A percentile compares a stretch with the other conserved stretches of the same genome.
phyloP scores from a whole-genome alignment of 148 eudicot species.

The Chenopodium formosanum region DNA sequence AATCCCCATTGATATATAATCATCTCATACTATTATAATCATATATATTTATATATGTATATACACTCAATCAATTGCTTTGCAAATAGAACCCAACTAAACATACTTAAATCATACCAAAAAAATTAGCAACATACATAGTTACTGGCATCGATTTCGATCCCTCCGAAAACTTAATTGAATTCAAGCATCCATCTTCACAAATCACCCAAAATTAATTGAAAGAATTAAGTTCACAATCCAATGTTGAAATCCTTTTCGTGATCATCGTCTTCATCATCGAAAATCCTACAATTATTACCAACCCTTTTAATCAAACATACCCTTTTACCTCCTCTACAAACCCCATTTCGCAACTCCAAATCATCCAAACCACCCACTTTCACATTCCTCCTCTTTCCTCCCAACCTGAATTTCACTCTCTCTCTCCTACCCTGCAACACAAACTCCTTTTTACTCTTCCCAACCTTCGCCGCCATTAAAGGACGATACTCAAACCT shows the following conservation, averaged over 20 bases:
- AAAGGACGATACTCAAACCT: not conserved
- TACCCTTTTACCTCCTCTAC: constrained; percentile 45
- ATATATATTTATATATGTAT: not conserved
- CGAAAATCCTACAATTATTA: not conserved
- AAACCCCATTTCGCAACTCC: constrained; percentile 39
- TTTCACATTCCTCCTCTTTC: constrained; percentile 6
- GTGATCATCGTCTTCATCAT: constrained; percentile 15
- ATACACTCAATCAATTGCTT: not conserved
- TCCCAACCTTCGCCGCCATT: not conserved
- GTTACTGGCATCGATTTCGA: not conserved
- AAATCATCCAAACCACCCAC: constrained; percentile 21
- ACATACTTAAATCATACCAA: not conserved
- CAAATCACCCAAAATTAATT: not conserved
- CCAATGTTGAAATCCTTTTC: not conserved
- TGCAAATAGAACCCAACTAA: too few species aligned
- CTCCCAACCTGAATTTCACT: constrained; percentile 43
- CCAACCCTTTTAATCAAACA: constrained; percentile 22
- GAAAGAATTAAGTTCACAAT: not conserved
- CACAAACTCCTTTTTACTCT: constrained; percentile 11
- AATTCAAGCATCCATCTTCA: not conserved
- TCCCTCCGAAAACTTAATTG: not conserved
- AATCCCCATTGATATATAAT: not conserved
- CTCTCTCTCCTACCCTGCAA: constrained; percentile 39
- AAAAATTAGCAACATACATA: not conserved
- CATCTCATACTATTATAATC: not conserved